These are phyloP conservation scores for Tolypocladium amazonense DNA, from an alignment of 2,329 filamentous ascomycete genomes.

Conservation along the genomic window DNA sequence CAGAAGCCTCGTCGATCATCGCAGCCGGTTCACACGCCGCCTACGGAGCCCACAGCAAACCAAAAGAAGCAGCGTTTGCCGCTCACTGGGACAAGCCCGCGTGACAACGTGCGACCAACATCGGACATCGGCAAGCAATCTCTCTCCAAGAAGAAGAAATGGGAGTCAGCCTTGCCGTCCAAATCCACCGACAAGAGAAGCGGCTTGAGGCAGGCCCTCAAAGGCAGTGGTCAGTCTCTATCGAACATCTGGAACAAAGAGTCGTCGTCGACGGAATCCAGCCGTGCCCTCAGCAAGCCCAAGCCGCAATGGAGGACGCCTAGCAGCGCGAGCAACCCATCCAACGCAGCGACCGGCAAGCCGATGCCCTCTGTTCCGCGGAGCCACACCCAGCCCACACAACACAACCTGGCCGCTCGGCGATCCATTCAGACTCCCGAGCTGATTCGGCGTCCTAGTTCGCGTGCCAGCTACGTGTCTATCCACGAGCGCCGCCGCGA, in stretches of 20 bases:
- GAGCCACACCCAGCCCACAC: conserved; percentile 1
- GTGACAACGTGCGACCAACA: conserved; percentile 8
- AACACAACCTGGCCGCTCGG: not conserved
- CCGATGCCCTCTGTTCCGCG: conserved; percentile 2
- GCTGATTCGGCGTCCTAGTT: conserved; percentile 26
- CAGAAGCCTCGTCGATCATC: not conserved
- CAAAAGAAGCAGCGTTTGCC: conserved; percentile 35
- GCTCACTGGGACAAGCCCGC: conserved; percentile 8
- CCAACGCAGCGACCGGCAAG: conserved; percentile 4
- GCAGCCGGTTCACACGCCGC: not conserved
- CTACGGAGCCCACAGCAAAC: conserved; percentile 21
- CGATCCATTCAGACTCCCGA: conserved; percentile 13
- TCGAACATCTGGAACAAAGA: conserved; percentile 41
- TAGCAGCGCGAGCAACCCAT: conserved; percentile 1
- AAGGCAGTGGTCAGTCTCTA: conserved; percentile 35
- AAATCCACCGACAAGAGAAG: conserved; percentile 12
- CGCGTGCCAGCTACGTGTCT: conserved; percentile 37
- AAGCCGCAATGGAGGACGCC: conserved; percentile 14
- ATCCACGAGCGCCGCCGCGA: conserved; percentile 39
- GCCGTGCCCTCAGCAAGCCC: conserved; percentile 8
- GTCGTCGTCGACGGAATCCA: conserved; percentile 13
- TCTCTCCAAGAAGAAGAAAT: conserved; percentile 19
- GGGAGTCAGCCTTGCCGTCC: conserved; percentile 9
- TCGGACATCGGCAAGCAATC: conserved; percentile 4
- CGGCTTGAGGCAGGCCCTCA: conserved; percentile 35